Evolutionary conservation across 139 green algal genomes (phyloP), one percentile per base, ranked within the genome.

Genomic region (Chlamydomonas eustigma): DNA sequence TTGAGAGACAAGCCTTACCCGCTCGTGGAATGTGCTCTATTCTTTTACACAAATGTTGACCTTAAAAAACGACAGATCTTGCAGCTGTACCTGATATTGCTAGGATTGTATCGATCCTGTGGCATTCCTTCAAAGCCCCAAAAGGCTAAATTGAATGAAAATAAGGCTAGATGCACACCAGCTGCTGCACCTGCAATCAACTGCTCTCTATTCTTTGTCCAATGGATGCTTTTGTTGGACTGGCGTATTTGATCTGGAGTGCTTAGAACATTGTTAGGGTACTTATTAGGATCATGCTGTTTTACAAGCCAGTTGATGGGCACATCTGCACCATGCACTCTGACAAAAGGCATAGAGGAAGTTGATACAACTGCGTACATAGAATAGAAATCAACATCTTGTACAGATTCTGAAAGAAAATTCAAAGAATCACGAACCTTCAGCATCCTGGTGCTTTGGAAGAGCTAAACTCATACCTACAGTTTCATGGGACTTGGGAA

Each of bases 111-210:
- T 32, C 81, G 77, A 70, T 89, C 84, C 4, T 76, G 74, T 0
- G 84, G 79, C 76, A 79, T 84, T 31, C 84, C 84, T 37, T 89
- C 84, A 18, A 78, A 81, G 65, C 79, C 79, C 81, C 81, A 87
- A 75, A 89, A 89, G 2, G 84, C 78, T 1, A 89, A 73, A 52
- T 89, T 89, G 28, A 79, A 80, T 0, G 79, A 72, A 72, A 89
- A 89, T 22, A 80, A n/a, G 1, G 68, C 71, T 0, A 89, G 6
- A 37, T 89, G 84, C 24, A 84, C 64, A 28, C 84, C 79, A 34
- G 84, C 84, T 2, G 83, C 84, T 28, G 78, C 71, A 3, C 73
- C 81, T 30, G 84, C 81, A 32, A 89, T 71, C n/a, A 79, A n/a
- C 0, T 87, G 71, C 63, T 89, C 84, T 18, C 81, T 68, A 6